Percentiles rank a stretch among this genome's conserved stretches.
Conservation (phyloP, 306 rosid genomes). For the Quercus variabilis region DNA sequence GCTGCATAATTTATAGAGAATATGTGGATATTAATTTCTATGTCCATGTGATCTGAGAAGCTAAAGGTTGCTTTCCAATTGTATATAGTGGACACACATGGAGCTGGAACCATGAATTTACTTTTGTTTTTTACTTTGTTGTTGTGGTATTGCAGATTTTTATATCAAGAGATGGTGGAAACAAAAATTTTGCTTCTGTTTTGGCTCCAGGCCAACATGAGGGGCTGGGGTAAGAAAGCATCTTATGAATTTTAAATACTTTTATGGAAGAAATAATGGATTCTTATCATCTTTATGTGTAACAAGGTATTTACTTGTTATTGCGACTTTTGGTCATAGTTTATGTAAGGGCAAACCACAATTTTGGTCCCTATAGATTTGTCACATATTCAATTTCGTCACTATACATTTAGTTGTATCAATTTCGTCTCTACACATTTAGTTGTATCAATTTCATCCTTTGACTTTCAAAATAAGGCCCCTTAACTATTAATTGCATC, state of each 20-base stretch:
- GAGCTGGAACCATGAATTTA: neutral
- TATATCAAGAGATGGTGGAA: constrained; percentile 90
- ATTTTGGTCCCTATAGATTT: too few relatives aligned
- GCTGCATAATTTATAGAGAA: neutral
- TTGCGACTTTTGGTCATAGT: neutral
- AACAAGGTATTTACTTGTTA: neutral
- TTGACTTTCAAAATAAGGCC: too few relatives aligned
- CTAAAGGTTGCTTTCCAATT: neutral
- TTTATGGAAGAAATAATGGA: neutral
- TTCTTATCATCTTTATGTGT: neutral
- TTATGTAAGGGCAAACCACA: too few relatives aligned
- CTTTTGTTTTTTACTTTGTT: constrained; percentile 24
- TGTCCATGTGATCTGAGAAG: neutral
- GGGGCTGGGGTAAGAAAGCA: constrained; percentile 75
- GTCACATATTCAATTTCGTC: too few relatives aligned
- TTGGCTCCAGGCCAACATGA: constrained; percentile 99
- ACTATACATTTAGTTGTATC: too few relatives aligned
- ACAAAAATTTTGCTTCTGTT: constrained; percentile 81
- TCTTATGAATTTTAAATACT: constrained; percentile 16
- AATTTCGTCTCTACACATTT: too few relatives aligned
- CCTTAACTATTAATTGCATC: too few relatives aligned
- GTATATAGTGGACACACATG: neutral
- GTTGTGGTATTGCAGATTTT: constrained; percentile 65
- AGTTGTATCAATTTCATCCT: too few relatives aligned
- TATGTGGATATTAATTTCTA: neutral